These are phyloP conservation scores for Fusarium albidum DNA, from an alignment of 2,329 filamentous ascomycete genomes.

Conservation along the genomic window DNA sequence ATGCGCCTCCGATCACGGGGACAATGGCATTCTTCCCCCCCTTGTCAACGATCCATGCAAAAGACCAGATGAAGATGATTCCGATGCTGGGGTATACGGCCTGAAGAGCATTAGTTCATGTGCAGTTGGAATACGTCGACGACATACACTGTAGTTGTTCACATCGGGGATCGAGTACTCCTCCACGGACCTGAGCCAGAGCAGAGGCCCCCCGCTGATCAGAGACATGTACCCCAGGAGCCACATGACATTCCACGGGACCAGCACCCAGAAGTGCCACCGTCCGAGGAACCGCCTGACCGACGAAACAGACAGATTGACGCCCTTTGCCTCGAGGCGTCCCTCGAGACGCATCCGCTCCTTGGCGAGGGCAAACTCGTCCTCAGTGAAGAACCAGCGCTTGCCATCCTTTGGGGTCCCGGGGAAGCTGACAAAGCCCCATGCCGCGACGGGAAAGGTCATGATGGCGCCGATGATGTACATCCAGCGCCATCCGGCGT, in stretches of 20 bases:
- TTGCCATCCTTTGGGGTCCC: constrained; percentile 55
- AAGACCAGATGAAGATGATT: constrained; percentile 1
- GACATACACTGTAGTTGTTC: constrained; percentile 7
- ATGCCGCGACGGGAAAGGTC: constrained; percentile 60
- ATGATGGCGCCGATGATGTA: constrained; percentile 62
- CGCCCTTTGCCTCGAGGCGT: neutral
- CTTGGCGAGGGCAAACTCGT: constrained; percentile 54
- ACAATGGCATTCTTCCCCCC: neutral
- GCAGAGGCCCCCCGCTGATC: neutral
- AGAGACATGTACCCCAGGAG: neutral
- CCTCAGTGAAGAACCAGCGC: constrained; percentile 51
- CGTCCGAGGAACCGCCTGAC: constrained; percentile 1
- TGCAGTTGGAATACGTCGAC: neutral
- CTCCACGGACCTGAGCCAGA: constrained; percentile 1
- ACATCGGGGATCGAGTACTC: constrained; percentile 1
- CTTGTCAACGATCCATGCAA: constrained; percentile 4
- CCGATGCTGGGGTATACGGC: neutral
- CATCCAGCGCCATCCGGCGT: constrained; percentile 62
- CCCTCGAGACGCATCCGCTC: constrained; percentile 1
- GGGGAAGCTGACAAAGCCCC: constrained; percentile 59
- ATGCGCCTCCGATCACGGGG: neutral
- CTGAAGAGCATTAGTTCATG: neutral
- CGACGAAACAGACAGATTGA: neutral
- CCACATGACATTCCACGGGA: constrained; percentile 9
- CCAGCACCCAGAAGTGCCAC: constrained; percentile 8